Evolutionary conservation across 2,329 filamentous ascomycete genomes (phyloP).

Genomic region (Aspergillus proliferans): DNA sequence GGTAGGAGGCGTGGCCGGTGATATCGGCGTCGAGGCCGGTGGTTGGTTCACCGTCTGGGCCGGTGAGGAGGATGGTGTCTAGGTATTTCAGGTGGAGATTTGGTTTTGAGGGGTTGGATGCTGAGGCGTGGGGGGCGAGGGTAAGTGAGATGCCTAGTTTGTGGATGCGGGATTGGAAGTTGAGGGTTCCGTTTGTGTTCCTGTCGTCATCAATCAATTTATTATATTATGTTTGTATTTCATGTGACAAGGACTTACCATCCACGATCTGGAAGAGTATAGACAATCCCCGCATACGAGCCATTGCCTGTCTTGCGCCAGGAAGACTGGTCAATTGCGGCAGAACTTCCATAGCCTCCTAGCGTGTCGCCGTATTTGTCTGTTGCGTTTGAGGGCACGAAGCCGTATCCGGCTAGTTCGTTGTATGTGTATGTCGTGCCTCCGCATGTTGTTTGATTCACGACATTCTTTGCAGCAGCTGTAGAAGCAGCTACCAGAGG

Average conservation of each 20-base stretch:
- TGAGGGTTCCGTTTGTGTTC: conserved; percentile 66
- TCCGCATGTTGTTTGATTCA: conserved; percentile 52
- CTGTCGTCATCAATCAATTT: conserved; percentile 16
- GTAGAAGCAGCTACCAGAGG: conserved; percentile 12
- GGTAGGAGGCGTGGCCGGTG: conserved; percentile 48
- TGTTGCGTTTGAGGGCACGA: conserved; percentile 49
- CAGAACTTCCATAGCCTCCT: conserved; percentile 59
- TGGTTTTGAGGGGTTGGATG: conserved; percentile 48
- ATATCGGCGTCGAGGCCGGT: conserved; percentile 60
- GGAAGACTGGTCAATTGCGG: conserved; percentile 54
- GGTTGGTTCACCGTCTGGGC: conserved; percentile 55
- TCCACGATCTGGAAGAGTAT: conserved; percentile 60
- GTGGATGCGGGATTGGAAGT: conserved; percentile 63
- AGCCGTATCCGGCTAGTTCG: conserved; percentile 61
- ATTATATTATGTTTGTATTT: background rate
- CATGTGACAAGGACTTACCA: conserved; percentile 41
- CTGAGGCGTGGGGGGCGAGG: conserved; percentile 47
- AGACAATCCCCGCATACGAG: conserved; percentile 57
- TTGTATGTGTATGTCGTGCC: conserved; percentile 60
- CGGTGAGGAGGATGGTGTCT: conserved; percentile 60
- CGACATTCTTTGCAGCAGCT: conserved; percentile 14
- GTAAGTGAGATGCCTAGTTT: conserved; percentile 59
- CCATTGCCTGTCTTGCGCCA: conserved; percentile 51
- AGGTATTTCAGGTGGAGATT: conserved; percentile 59
- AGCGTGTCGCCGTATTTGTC: conserved; percentile 67